A percentile compares a stretch with the other conserved stretches of the same genome.
These are phyloP conservation scores for Rhizophlyctis rosea DNA, from an alignment of 192 early-diverging fungal genomes.

Conservation along the genomic window DNA sequence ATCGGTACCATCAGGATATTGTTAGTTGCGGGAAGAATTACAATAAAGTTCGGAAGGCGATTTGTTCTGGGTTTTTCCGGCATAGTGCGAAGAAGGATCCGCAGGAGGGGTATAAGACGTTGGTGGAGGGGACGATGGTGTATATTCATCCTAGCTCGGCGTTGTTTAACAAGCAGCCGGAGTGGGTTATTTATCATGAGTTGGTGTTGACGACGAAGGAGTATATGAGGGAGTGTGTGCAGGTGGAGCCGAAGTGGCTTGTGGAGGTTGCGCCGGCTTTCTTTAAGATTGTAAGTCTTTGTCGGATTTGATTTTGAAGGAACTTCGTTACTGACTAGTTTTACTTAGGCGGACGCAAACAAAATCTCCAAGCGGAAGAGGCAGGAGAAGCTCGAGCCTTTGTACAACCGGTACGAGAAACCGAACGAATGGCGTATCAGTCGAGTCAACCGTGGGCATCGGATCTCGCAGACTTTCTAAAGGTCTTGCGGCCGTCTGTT, in stretches of 20 bases:
- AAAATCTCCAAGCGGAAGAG: conserved; percentile 91
- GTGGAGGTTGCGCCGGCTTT: conserved; percentile 98
- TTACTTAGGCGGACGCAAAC: conserved; percentile 73
- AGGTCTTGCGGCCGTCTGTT: no score
- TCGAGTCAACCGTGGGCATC: conserved; percentile 28
- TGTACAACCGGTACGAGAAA: conserved; percentile 82
- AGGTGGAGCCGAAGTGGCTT: conserved; percentile 89
- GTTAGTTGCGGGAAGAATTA: conserved; percentile 91
- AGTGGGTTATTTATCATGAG: conserved; percentile 96
- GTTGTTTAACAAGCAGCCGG: conserved; percentile 91
- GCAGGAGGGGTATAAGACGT: conserved; percentile 98
- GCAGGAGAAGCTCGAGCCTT: conserved; percentile 90
- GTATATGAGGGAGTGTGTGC: conserved; percentile 86
- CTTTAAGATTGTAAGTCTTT: conserved; percentile 64
- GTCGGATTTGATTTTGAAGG: conserved; percentile 16
- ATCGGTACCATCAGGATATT: conserved; percentile 86
- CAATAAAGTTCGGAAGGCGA: conserved; percentile 84
- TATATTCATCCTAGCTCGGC: conserved; percentile 96
- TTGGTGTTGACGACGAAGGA: conserved; percentile 87
- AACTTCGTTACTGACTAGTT: conserved; percentile 5
- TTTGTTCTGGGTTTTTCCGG: conserved; percentile 92
- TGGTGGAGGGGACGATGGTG: conserved; percentile 95
- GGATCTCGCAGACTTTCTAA: conserved; percentile 34
- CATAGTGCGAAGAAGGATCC: conserved; percentile 98
- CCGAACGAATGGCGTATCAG: conserved; percentile 94